Evolutionary conservation across 2,329 filamentous ascomycete species (phyloP), one percentile per base, ranked within the genome.

Genomic region (Colletotrichum sansevieriae): DNA sequence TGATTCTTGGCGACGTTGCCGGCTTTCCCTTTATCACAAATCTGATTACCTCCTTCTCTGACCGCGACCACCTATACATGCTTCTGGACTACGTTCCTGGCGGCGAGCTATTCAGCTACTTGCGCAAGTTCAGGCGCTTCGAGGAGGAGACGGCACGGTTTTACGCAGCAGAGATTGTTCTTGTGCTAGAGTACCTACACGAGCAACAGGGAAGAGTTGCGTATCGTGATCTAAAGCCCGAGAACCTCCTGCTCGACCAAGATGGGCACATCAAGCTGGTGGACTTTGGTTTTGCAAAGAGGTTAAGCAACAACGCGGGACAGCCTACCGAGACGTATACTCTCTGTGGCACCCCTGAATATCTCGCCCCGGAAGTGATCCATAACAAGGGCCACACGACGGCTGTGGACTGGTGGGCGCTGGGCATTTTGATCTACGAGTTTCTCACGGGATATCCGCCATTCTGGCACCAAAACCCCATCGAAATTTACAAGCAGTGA

Each of bases 341-440:
- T 3, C 85, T 95, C 33, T 95, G 92, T 79, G 92, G 92, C 58
- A 95, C 92, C 2, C 92, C 92, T 52, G 92, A 95, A 76, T 95
- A 95, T 78, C 88, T 95, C 52, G 92, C 92, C 2, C 92, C 92
- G 5, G 92, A 95, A 81, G 92, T 95, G 47, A 95, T 95, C 73
- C 89, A 93, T 72, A 94, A 93, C 77, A 94, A 93, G 76, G 92
- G 91, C 12, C 89, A 91, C 75, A 90, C 88, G 3, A 90, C 88
- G 2, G 92, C 92, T 13, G 92, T 95, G 41, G 92, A 95, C 82
- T 95, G 92, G 92, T 95, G 93, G 93, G 92, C 93, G 0, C 84
- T 96, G 73, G 93, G 93, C 29, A 94, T 95, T 72, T 80, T 96
- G 65, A 90, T 95, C 68, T 95, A 94, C 78, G 93, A 96, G 76